A percentile compares a stretch with the other conserved stretches of the same genome.
These are phyloP conservation scores for Ophiocordyceps sinensis DNA, from an alignment of 2,329 filamentous ascomycete species.

Conservation along the genomic window DNA sequence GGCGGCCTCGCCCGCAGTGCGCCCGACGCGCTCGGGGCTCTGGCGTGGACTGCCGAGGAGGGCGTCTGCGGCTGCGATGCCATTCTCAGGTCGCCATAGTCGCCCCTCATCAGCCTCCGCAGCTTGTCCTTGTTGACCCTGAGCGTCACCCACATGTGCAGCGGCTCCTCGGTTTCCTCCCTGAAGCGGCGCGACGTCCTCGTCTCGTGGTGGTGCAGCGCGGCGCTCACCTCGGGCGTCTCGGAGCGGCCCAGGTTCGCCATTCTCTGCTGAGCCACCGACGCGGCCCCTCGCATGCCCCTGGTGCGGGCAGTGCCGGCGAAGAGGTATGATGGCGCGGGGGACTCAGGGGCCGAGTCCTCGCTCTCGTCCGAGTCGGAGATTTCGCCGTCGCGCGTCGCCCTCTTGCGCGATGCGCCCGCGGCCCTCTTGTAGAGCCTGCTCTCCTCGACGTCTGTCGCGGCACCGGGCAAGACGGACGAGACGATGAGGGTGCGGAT, in stretches of 20 bases:
- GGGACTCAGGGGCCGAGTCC: conserved; percentile 76
- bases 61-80: conserved; percentile 22
- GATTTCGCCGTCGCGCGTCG: conserved; percentile 46
- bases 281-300: conserved; percentile 78
- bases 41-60: conserved; percentile 13
- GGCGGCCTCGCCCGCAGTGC: conserved; percentile 18
- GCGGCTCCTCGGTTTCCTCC: conserved; percentile 67
- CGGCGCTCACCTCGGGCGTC: conserved; percentile 62
- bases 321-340: conserved; percentile 55
- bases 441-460: conserved; percentile 65
- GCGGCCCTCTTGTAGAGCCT: conserved; percentile 70
- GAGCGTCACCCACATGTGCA: conserved; percentile 59
- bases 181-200: conserved; percentile 51
- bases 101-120: conserved; percentile 46
- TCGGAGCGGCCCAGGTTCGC: conserved; percentile 69
- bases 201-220: conserved; percentile 54
- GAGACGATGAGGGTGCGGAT: conserved; percentile 88
- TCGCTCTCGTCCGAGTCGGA: conserved; percentile 90
- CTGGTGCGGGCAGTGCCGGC: conserved; percentile 72
- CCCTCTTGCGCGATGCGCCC: conserved; percentile 42
- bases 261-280: conserved; percentile 77
- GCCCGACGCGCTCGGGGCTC: conserved; percentile 16
- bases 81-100: conserved; percentile 23
- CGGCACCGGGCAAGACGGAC: conserved; percentile 80
- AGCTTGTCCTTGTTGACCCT: conserved; percentile 60